Conservation (phyloP, 257 asterid species). For the Plantago ovata region DNA sequence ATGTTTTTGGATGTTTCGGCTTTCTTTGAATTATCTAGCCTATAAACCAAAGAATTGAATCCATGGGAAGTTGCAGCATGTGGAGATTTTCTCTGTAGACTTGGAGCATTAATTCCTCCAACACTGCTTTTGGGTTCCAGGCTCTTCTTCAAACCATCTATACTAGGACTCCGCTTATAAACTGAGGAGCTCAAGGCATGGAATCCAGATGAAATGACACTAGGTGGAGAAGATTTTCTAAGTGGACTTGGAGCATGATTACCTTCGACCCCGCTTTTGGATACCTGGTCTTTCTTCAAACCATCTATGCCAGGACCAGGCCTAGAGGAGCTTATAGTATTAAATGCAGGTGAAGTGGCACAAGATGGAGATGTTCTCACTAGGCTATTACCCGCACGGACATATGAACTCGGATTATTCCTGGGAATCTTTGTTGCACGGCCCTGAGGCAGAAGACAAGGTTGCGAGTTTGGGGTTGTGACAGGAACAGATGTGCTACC, state of each 20-base stretch:
- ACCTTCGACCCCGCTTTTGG: conserved; percentile 25
- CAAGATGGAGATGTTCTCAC: conserved; percentile 56
- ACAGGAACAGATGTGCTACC: conserved; percentile 32
- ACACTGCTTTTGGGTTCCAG: conserved; percentile 31
- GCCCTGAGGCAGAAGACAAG: conserved; percentile 34
- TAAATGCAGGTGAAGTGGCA: conserved; percentile 33
- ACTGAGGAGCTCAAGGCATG: conserved; percentile 42
- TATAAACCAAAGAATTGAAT: conserved; percentile 34
- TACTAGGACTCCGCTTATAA: conserved; percentile 27
- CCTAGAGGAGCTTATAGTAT: conserved; percentile 36
- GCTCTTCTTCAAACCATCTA: conserved; percentile 29
- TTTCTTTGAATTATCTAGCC: conserved; percentile 29
- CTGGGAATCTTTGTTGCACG: conserved; percentile 29
- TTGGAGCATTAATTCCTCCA: conserved; percentile 3
- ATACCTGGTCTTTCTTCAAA: conserved; percentile 33
- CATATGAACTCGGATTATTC: conserved; percentile 42
- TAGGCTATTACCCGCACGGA: conserved; percentile 82
- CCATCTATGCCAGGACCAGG: conserved; percentile 28
- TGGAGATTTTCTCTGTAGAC: conserved; percentile 2
- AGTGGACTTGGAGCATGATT: conserved; percentile 38
- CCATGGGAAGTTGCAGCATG: conserved; percentile 35
- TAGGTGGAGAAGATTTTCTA: conserved; percentile 51
- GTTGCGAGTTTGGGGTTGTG: conserved; percentile 31
- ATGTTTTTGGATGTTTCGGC: conserved; percentile 29
- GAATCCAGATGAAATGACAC: conserved; percentile 29